Conservation (phyloP, 1,284 basidiomycete genomes). For the Fomes fomentarius region DNA sequence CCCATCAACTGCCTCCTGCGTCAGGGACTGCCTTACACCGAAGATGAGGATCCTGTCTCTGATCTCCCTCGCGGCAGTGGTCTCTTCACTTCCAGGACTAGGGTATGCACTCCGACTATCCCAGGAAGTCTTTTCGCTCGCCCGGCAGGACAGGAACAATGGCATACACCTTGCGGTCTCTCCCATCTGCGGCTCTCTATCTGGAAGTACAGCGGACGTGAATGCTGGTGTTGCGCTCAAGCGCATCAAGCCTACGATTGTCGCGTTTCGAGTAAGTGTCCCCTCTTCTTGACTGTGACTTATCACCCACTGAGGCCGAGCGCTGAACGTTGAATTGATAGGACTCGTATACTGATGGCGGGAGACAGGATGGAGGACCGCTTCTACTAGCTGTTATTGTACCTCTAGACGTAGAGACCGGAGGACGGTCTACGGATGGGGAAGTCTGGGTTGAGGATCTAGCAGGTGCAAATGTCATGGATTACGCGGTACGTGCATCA, state of each 20-base stretch:
- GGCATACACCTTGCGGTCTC: conserved; percentile 41
- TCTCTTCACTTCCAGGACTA: too few species aligned
- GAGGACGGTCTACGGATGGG: conserved; percentile 39
- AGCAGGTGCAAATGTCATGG: conserved; percentile 39
- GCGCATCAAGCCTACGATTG: conserved; percentile 40
- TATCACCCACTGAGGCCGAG: too few species aligned
- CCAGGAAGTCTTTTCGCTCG: too few species aligned
- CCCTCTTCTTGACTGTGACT: too few species aligned
- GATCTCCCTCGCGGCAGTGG: too few species aligned
- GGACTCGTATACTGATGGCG: conserved; percentile 41
- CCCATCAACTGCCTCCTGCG: too few species aligned
- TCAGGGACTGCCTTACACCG: too few species aligned
- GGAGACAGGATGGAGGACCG: conserved; percentile 35
- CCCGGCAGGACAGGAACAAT: too few species aligned
- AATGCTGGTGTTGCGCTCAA: conserved; percentile 39
- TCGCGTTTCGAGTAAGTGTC: conserved; percentile 43
- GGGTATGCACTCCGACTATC: too few species aligned
- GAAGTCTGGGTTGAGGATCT: conserved; percentile 40
- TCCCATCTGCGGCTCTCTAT: conserved; percentile 38
- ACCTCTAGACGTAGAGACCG: conserved; percentile 35
- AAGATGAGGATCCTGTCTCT: too few species aligned
- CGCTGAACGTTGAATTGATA: too few species aligned
- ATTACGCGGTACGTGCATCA: conserved; percentile 48
- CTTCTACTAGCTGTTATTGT: conserved; percentile 35
- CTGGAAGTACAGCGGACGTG: conserved; percentile 38